phyloP scores from a whole-genome alignment of 306 rosid species.

The Ormosia semicastrata region DNA sequence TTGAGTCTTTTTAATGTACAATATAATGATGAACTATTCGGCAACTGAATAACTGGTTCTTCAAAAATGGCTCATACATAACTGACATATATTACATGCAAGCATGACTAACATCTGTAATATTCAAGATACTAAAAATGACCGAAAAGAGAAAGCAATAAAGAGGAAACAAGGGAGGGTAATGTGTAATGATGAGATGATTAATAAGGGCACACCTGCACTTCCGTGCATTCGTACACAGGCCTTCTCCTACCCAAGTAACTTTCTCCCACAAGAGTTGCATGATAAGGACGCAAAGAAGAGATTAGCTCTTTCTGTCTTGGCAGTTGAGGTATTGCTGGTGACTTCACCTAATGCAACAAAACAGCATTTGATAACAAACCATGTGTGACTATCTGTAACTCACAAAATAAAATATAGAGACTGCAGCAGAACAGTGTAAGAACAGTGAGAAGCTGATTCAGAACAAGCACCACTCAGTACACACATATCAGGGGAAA shows the following conservation, averaged over 20 bases:
- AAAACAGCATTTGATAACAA: conserved; percentile 27
- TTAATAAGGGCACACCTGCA: conserved; percentile 63
- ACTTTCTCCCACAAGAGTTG: conserved; percentile 94
- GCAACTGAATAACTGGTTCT: background rate
- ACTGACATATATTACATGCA: background rate
- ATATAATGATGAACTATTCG: background rate
- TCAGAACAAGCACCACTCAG: too few relatives aligned
- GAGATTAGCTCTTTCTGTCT: conserved; percentile 67
- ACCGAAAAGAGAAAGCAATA: background rate
- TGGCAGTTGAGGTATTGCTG: conserved; percentile 81
- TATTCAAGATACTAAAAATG: background rate
- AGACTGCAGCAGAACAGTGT: too few relatives aligned
- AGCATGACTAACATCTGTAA: background rate
- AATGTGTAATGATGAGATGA: conserved; percentile 10
- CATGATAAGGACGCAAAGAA: conserved; percentile 76
- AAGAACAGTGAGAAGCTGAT: too few relatives aligned
- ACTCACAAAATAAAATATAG: background rate
- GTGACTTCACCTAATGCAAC: conserved; percentile 71
- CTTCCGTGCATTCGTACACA: conserved; percentile 76
- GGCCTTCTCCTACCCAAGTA: conserved; percentile 91
- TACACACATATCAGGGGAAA: too few relatives aligned
- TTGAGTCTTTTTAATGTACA: background rate
- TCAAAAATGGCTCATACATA: background rate
- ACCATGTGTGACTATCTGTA: conserved; percentile 1
- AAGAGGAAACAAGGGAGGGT: background rate